Base-by-base conservation (phyloP, 306 rosid species). In the Rosa multiflora region DNA sequence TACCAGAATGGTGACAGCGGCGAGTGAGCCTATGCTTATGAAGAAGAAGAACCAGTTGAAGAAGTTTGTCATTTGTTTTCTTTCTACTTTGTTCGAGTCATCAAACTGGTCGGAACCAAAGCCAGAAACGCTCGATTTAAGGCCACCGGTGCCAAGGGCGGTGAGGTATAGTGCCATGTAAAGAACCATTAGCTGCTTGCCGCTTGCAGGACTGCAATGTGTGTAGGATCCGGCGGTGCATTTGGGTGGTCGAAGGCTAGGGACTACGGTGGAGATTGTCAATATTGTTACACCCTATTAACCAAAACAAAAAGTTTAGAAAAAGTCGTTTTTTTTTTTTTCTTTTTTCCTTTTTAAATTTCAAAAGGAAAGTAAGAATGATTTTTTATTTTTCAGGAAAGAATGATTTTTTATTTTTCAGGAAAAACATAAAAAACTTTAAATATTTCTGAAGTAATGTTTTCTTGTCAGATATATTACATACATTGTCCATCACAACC, bases 51-150 rank as follows among this genome's bases (percentile, higher is more conserved):
- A 94, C 97, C 97, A 94, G 78, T 85, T 89, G 82, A 94, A 90
- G 83, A 94, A 94, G 40, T 83, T 87, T 0, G 82, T n/a, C 97
- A 91, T 91, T 5, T 79, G 86, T 8, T 10, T 12, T 70, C 80
- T 86, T 87, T 94, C 99, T 13, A 78, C 72, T 4, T 74, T 12
- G 66, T 94, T 89, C 0, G 83, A 7, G 0, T 90, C 99, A 10
- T 92, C 94, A 53, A 95, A 95, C 67, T 95, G 99, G 67, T 92
- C 97, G 0, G 97, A 92, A 4, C 97, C 99, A 1, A 95, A 92
- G 5, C 97, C 97, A 0, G 99, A 90, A 3, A 92, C 97, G 8
- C 97, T 89, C 0, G 99, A 92, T 79, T 95, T 95, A 14, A 95
- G 77, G 8, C 99, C 97, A 0, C 99, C 97, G 0, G 97, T 92